Percentiles rank a stretch among this genome's conserved stretches.
Evolutionary conservation across 306 rosid genomes (phyloP).

Genomic region (Amphicarpaea edgeworthii): DNA sequence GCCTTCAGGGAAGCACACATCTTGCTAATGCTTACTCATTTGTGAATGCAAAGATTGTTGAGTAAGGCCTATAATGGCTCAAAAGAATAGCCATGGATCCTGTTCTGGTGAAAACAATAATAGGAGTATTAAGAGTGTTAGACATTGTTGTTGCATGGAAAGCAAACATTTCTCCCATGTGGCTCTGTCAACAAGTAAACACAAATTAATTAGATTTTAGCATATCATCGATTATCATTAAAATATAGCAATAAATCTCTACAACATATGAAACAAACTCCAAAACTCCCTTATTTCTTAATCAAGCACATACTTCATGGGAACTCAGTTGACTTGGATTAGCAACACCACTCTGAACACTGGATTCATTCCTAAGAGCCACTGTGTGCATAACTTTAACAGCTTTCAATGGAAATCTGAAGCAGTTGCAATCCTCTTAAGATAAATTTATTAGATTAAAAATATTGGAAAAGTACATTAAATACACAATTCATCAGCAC

Average conservation of each 20-base stretch:
- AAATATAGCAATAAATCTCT: constrained; percentile 30
- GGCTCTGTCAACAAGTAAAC: constrained; percentile 66
- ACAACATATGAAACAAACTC: constrained; percentile 21
- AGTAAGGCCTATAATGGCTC: constrained; percentile 88
- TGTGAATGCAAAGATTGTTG: constrained; percentile 97
- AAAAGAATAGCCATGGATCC: constrained; percentile 95
- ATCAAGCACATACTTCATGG: constrained; percentile 55
- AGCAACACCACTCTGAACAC: constrained; percentile 53
- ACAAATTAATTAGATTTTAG: constrained; percentile 32
- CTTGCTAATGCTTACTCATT: constrained; percentile 73
- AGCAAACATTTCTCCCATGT: constrained; percentile 93
- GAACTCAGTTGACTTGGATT: constrained; percentile 60
- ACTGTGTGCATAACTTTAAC: constrained; percentile 93
- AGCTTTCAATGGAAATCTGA: constrained; percentile 93
- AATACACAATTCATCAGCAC: constrained; percentile 12
- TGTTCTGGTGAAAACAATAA: constrained; percentile 91
- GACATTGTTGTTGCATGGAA: constrained; percentile 92
- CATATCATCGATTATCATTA: constrained; percentile 19
- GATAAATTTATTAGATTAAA: constrained; percentile 24
- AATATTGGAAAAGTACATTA: constrained; percentile 23
- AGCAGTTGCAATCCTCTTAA: constrained; percentile 45
- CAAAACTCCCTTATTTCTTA: constrained; percentile 19
- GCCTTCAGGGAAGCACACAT: not conserved
- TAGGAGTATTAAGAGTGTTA: constrained; percentile 78
- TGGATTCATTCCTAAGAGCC: constrained; percentile 85